Conservation (phyloP, 371 early-diverging fungal genomes). For the Rhizopus delemar region DNA sequence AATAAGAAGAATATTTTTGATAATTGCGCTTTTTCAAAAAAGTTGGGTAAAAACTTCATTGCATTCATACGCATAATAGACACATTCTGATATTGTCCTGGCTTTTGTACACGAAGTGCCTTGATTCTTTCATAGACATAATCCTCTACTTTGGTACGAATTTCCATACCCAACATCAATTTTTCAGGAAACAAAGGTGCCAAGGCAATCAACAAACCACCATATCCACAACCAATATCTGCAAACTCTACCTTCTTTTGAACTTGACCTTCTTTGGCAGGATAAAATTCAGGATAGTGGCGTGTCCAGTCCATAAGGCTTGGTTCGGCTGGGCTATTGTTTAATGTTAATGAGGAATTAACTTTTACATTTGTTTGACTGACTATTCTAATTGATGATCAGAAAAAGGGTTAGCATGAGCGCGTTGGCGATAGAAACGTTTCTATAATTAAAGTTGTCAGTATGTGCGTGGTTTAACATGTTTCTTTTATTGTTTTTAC, state of each 20-base stretch:
- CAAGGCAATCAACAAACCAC: slow-evolving; percentile 90
- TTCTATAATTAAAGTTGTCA: slow-evolving; percentile 60
- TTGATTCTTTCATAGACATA: slow-evolving; percentile 91
- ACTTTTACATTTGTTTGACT: slow-evolving; percentile 14
- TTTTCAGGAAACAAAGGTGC: slow-evolving; percentile 89
- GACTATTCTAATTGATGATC: slow-evolving; percentile 94
- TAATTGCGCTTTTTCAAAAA: slow-evolving; percentile 92
- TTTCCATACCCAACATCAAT: slow-evolving; percentile 98
- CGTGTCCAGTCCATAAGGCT: slow-evolving; percentile 86
- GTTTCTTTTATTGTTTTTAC: slow-evolving; percentile 12
- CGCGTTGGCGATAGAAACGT: slow-evolving; percentile 92
- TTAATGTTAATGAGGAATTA: background rate
- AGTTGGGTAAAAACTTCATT: slow-evolving; percentile 98
- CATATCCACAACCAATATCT: slow-evolving; percentile 99
- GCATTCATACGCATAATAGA: slow-evolving; percentile 98
- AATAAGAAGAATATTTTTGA: slow-evolving; percentile 98
- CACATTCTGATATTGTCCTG: slow-evolving; percentile 90
- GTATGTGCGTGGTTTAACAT: background rate
- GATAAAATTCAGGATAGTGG: slow-evolving; percentile 81
- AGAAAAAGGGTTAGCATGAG: slow-evolving; percentile 98
- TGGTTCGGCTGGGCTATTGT: slow-evolving; percentile 81
- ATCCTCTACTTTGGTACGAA: slow-evolving; percentile 94
- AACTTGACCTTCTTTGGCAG: slow-evolving; percentile 45
- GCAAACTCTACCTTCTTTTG: slow-evolving; percentile 87
- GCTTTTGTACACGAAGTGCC: slow-evolving; percentile 81